phyloP scores from a whole-genome alignment of 2,329 filamentous ascomycete genomes.

The Tolypocladium guangdongense region DNA sequence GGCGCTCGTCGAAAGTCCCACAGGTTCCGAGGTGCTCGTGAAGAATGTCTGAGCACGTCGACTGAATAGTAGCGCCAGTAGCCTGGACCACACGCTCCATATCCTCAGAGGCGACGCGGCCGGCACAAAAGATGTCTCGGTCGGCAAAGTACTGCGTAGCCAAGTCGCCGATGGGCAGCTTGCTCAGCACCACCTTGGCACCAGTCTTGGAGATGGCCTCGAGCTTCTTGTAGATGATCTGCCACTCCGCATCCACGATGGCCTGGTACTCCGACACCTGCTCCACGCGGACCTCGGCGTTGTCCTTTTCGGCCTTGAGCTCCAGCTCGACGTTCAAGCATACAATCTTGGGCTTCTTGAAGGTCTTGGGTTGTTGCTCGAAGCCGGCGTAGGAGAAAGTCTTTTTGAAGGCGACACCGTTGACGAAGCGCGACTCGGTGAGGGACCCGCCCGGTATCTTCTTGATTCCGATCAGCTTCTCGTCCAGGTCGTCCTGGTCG shows the following conservation, averaged over 20 bases:
- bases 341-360: slow-evolving; percentile 89
- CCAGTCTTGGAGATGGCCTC: slow-evolving; percentile 89
- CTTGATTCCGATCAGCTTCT: slow-evolving; percentile 96
- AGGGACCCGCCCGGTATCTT: slow-evolving; percentile 95
- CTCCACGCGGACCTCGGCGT: slow-evolving; percentile 94
- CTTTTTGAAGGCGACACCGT: slow-evolving; percentile 99
- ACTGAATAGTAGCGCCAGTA: slow-evolving; percentile 84
- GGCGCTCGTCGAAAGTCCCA: slow-evolving; percentile 83
- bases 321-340: slow-evolving; percentile 97
- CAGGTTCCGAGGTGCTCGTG: slow-evolving; percentile 84
- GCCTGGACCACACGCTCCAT: slow-evolving; percentile 95
- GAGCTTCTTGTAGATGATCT: slow-evolving; percentile 99
- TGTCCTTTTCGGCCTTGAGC: slow-evolving; percentile 98
- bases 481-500: slow-evolving; percentile 94
- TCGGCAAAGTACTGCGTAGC: slow-evolving; percentile 98
- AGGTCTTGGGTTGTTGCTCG: slow-evolving; percentile 96
- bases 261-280: slow-evolving; percentile 99
- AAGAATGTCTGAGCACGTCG: slow-evolving; percentile 91
- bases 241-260: slow-evolving; percentile 98
- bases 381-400: slow-evolving; percentile 98
- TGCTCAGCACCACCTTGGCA: slow-evolving; percentile 94
- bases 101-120: slow-evolving; percentile 81
- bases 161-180: slow-evolving; percentile 92
- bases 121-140: slow-evolving; percentile 95
- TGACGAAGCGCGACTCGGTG: slow-evolving; percentile 92